Conservation (phyloP, 257 asterid genomes). For the Nicotiana otophora region DNA sequence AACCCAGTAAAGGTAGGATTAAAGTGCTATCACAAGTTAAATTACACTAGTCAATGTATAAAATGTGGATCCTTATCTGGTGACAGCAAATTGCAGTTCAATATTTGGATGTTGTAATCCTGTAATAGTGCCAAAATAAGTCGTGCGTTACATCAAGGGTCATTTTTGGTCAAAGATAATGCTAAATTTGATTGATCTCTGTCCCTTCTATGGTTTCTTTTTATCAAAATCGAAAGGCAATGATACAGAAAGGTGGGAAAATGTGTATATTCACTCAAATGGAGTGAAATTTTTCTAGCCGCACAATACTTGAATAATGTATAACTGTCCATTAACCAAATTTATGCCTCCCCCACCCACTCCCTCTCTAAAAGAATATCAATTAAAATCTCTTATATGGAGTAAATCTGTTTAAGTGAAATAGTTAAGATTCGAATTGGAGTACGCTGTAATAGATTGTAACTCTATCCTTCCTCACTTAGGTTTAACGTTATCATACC, state of each 20-base stretch:
- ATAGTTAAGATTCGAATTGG: not conserved
- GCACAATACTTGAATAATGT: not conserved
- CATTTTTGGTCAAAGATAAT: not conserved
- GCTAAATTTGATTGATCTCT: not conserved
- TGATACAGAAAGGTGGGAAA: not conserved
- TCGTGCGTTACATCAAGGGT: not conserved
- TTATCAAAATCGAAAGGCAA: not conserved
- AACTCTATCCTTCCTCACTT: no score
- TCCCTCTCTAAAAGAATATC: not conserved
- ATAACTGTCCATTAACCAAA: not conserved
- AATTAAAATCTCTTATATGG: not conserved
- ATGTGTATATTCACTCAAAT: not conserved
- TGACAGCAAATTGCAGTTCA: not conserved
- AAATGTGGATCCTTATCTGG: not conserved
- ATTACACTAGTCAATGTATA: not conserved
- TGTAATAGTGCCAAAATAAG: not conserved
- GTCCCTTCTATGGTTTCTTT: not conserved
- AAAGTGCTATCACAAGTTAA: not conserved
- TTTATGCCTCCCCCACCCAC: conserved; percentile 3
- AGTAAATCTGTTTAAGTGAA: not conserved
- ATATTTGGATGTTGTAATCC: not conserved
- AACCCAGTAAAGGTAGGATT: not conserved
- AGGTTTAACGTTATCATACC: no score
- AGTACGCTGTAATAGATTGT: no score
- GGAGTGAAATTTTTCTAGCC: not conserved